Conservation (phyloP, 2,329 filamentous ascomycete genomes). For the Penicillium thymicola region DNA sequence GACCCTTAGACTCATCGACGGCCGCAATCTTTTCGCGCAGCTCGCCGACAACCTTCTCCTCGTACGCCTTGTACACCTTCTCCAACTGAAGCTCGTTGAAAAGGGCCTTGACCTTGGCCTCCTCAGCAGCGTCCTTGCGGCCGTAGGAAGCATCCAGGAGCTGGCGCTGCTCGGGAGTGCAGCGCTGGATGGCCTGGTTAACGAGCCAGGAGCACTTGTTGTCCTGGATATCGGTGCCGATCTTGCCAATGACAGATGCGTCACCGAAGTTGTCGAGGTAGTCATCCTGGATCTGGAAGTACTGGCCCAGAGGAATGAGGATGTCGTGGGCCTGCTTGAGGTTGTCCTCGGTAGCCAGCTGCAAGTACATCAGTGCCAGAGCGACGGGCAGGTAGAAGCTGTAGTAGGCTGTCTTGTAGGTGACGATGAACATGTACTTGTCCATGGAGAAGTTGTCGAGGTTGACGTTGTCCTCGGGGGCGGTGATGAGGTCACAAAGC, state of each 20-base stretch:
- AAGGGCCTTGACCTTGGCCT: conserved; percentile 82
- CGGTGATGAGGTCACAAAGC: conserved; percentile 89
- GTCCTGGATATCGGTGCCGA: conserved; percentile 97
- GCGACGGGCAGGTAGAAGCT: conserved; percentile 98
- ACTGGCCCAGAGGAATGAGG: conserved; percentile 94
- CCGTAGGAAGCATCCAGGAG: conserved; percentile 92
- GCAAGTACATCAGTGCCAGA: conserved; percentile 79
- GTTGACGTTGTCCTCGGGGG: conserved; percentile 89
- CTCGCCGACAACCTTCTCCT: conserved; percentile 80
- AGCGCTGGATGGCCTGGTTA: conserved; percentile 83
- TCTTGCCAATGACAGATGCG: conserved; percentile 92
- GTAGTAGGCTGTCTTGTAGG: conserved; percentile 99
- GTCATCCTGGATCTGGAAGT: conserved; percentile 99
- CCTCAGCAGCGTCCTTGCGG: conserved; percentile 77
- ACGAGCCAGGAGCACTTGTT: conserved; percentile 99
- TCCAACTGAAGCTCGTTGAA: conserved; percentile 84
- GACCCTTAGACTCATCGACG: conserved; percentile 79
- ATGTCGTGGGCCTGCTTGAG: conserved; percentile 86
- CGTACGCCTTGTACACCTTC: conserved; percentile 79
- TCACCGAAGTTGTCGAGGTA: conserved; percentile 98
- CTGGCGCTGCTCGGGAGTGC: conserved; percentile 79
- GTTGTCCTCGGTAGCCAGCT: conserved; percentile 81
- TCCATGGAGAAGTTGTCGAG: conserved; percentile 92
- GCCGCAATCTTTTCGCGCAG: conserved; percentile 70
- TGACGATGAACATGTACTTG: conserved; percentile 94